Evolutionary conservation across 306 rosid species (phyloP), one percentile per base, ranked within the genome.

Genomic region (Pyrus bretschneideri): DNA sequence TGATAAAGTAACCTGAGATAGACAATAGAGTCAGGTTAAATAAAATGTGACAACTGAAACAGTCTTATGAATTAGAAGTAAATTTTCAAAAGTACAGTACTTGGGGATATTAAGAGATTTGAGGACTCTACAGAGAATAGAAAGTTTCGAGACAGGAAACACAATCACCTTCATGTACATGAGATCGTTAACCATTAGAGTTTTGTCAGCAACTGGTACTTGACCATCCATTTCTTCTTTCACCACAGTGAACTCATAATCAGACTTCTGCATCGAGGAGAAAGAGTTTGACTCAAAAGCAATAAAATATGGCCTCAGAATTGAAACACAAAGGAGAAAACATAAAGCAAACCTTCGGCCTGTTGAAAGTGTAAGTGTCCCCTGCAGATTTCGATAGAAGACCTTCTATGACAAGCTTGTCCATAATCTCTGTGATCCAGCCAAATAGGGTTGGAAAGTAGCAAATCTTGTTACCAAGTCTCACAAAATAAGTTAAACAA

Each of bases 1-100:
- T 96, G 93, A 85, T 71, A 88, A 73, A 92, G 87, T 54, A 93
- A 93, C 97, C 99, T 96, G 90, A 72, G 60, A 79, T 73, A 27
- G 60, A 74, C 18, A 22, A 40, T 14, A 6, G 33, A 72, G 73
- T 84, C 63, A 64, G 18, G 61, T 40, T 6, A 62, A 9, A 68
- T 25, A 30, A 57, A 46, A 25, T 6, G 33, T 14, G 8, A 61
- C 17, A 61, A 31, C 52, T 46, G 31, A 17, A 31, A 54, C 6
- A 3, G 22, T 7, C 8, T 23, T 21, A 42, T 9, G 57, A 59
- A 23, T 44, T 25, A 25, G 57, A 4, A 60, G 38, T 12, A 42
- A 3, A 9, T 15, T 23, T 23, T 58, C 12, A 23, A 60, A 59
- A 22, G 5, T 22, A 8, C 40, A 22, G 23, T 23, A 40, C 25